Percentiles rank a stretch among this genome's conserved stretches.
These are phyloP conservation scores for Stylonectria norvegica DNA, from an alignment of 2,329 filamentous ascomycete genomes.

Conservation along the genomic window DNA sequence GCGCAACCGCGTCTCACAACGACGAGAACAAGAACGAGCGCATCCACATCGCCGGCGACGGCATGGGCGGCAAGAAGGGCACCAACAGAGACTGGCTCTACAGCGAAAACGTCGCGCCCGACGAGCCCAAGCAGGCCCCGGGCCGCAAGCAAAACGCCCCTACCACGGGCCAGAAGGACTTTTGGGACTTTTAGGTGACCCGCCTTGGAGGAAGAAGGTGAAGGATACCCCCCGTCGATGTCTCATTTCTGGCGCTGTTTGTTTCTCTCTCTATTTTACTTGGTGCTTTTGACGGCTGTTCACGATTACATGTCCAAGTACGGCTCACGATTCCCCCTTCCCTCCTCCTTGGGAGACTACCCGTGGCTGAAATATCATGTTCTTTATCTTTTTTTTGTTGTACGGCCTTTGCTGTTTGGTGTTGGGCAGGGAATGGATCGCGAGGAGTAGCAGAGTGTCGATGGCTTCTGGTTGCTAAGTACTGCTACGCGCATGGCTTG, in stretches of 20 bases:
- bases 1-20: not conserved
- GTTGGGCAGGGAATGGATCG: not conserved
- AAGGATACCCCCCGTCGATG: constrained; percentile 12
- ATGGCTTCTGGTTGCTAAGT: not conserved
- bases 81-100: constrained; percentile 56
- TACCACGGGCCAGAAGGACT: constrained; percentile 37
- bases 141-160: constrained; percentile 34
- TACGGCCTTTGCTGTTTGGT: not conserved
- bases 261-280: constrained; percentile 6
- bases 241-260: constrained; percentile 5
- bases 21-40: constrained; percentile 13
- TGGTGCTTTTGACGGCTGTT: constrained; percentile 4
- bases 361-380: too few relatives aligned
- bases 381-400: constrained; percentile 10
- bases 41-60: constrained; percentile 53
- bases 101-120: constrained; percentile 42
- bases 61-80: constrained; percentile 61
- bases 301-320: too few relatives aligned
- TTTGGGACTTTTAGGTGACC: constrained; percentile 46
- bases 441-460: not conserved
- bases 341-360: too few relatives aligned
- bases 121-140: constrained; percentile 34
- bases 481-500: not conserved
- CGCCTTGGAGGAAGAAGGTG: constrained; percentile 2
- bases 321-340: too few relatives aligned